A percentile compares a stretch with the other conserved stretches of the same genome.
Conservation (phyloP, 306 rosid species). For the Vigna mungo region DNA sequence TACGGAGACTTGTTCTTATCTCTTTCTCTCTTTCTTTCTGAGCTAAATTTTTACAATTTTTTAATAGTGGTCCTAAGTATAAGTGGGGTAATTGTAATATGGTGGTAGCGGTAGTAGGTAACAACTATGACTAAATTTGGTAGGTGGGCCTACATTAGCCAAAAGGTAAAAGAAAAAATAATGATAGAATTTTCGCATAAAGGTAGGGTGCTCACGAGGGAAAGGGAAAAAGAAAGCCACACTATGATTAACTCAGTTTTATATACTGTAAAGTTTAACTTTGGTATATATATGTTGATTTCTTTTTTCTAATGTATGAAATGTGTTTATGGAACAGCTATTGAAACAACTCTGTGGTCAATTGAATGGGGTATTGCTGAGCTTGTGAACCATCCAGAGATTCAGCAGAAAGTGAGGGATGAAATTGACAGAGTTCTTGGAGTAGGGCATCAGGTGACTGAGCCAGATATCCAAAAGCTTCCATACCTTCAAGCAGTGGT, state of each 20-base stretch:
- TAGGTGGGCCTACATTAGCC: constrained; percentile 30
- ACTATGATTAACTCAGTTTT: neutral
- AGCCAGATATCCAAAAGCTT: constrained; percentile 69
- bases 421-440: constrained; percentile 76
- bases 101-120: neutral
- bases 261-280: too few species aligned
- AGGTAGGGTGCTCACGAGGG: too few species aligned
- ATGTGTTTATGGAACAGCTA: constrained; percentile 58
- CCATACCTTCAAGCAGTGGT: constrained; percentile 94
- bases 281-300: too few species aligned
- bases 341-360: constrained; percentile 91
- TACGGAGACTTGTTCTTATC: neutral
- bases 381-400: constrained; percentile 84
- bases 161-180: constrained; percentile 4
- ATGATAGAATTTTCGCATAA: too few species aligned
- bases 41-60: neutral
- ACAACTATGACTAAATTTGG: neutral
- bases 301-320: neutral
- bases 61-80: neutral
- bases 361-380: constrained; percentile 93
- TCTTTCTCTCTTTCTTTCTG: too few species aligned
- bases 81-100: neutral
- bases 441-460: constrained; percentile 66
- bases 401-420: constrained; percentile 63
- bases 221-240: too few species aligned